Evolutionary conservation across 768 basidiomycete species (phyloP), one percentile per base, ranked within the genome.

Genomic region (Suillus placidus): DNA sequence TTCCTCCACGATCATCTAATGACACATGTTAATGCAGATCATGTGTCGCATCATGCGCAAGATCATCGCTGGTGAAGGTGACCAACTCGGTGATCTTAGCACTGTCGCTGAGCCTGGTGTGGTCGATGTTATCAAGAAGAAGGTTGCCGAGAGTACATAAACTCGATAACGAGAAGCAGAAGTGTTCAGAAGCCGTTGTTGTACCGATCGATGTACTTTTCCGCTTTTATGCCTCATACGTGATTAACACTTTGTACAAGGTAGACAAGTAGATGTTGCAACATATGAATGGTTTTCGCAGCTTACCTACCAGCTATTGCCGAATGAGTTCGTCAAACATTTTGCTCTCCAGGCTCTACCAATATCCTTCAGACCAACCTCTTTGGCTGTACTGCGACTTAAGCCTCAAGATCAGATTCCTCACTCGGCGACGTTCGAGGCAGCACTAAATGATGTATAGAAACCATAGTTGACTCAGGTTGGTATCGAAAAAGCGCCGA

Each of bases 11-110:
- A 23, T 23, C 30, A 20, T 40, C 8, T 55, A 40, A 14, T 6
- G 32, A n/a, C 54, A 40, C 14, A 49, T 64, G 38, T 37, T 8
- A 2, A 0, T 66, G 18, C 62, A 88, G 92, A 94, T 95, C 77
- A 96, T 98, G 92, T 88, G 97, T 54, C 88, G 97, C 61, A 93
- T 97, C 68, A 87, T 99, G 87, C 88, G 97, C 73, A 99, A 99
- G 87, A 94, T 99, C 73, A 92, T 94, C 56, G 91, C 91, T 0
- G 93, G 94, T 45, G 95, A 99, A 76, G 93, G 88, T 9, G 97
- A 99, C 76, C 93, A 97, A 77, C 87, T 99, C 49, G 97, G 97
- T 58, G 97, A 98, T 79, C 85, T 98, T 42, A 93, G 91, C 69
- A 98, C 97, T 8, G 84, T 97, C 55, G 96, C 94, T 4, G 95